phyloP scores from a whole-genome alignment of 805 yeast species.

The Saturnispora zaruensis region DNA sequence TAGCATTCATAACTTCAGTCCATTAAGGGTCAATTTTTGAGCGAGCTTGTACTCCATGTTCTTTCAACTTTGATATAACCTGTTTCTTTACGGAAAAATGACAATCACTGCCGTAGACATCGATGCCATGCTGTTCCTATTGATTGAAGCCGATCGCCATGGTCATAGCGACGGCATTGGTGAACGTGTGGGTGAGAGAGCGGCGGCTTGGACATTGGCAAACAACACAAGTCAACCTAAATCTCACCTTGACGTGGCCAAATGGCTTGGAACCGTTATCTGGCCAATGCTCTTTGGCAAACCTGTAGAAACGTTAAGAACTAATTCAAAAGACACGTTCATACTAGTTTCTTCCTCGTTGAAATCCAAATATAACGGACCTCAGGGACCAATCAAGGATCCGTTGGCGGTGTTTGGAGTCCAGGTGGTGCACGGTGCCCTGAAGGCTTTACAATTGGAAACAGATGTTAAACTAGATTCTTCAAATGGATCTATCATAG shows the following conservation, averaged over 20 bases:
- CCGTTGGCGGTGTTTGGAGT: conserved; percentile 8
- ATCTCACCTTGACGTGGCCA: conserved; percentile 66
- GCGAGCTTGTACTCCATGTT: not conserved
- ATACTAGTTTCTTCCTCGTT: conserved; percentile 58
- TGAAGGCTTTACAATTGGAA: conserved; percentile 2
- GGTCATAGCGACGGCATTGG: conserved; percentile 13
- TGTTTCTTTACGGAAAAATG: not conserved
- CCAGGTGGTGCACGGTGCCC: conserved; percentile 1
- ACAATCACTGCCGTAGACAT: not conserved
- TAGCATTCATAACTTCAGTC: not conserved
- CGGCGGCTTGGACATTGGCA: conserved; percentile 29
- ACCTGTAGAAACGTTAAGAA: conserved; percentile 85
- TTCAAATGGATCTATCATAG: not conserved
- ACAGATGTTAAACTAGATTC: conserved; percentile 2
- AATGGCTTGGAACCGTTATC: conserved; percentile 84
- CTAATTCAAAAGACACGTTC: conserved; percentile 83
- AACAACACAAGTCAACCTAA: conserved; percentile 27
- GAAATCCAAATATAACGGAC: conserved; percentile 42
- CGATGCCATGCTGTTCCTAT: not conserved
- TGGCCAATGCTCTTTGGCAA: conserved; percentile 77
- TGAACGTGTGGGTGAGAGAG: conserved; percentile 11
- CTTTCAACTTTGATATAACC: not conserved
- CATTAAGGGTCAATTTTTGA: not conserved
- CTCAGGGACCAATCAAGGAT: conserved; percentile 37
- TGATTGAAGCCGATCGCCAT: not conserved